Evolutionary conservation across 495 filamentous ascomycete genomes (phyloP), one percentile per base, ranked within the genome.

Genomic region (Penicillium pulvis): DNA sequence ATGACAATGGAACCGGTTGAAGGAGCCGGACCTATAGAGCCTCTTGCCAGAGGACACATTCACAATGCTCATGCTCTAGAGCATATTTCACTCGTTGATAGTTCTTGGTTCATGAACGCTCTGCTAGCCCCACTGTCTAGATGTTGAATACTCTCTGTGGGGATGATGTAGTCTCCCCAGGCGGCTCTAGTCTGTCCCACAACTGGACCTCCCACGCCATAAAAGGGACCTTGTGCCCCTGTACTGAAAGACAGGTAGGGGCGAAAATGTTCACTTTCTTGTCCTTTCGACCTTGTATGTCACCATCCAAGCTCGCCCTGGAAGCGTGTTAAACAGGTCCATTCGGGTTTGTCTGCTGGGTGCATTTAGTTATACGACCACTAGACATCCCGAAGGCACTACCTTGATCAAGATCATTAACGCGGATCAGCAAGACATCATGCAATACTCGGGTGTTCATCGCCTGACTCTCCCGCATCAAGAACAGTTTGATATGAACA

Each of bases 91-190:
- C 2, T 12, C 16, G 7, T 17, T 20, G 28, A 16, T 28, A 10
- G 20, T 28, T 28, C 6, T 5, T 28, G 28, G 28, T 28, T 28
- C 20, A 47, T 47, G 0, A 47, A 47, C 10, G 4, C 3, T 4
- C 14, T 26, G 12, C 5, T 17, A 26, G 33, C 53, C 52, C 53
- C 47, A 52, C 53, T 48, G 26, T 56, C 9, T 49, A 24, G 17
- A 49, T 35, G 35, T n/a, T n/a, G 42, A 23, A 46, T 39, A 0
- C 8, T 10, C 26, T 31, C 26, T 60, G 58, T 56, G 58, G 58
- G 52, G 58, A 60, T 60, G 58, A 60, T 60, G 52, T 60, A 55
- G 52, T 60, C 58, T 31, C 58, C 52, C 45, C 45, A 16, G 16
- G 33, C 31, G 35, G 31, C 33, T 52, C 14, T 41, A 30, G 39